These are phyloP conservation scores for Dictyostelium gargantuum DNA, from an alignment of 208 protist species.

Conservation along the genomic window DNA sequence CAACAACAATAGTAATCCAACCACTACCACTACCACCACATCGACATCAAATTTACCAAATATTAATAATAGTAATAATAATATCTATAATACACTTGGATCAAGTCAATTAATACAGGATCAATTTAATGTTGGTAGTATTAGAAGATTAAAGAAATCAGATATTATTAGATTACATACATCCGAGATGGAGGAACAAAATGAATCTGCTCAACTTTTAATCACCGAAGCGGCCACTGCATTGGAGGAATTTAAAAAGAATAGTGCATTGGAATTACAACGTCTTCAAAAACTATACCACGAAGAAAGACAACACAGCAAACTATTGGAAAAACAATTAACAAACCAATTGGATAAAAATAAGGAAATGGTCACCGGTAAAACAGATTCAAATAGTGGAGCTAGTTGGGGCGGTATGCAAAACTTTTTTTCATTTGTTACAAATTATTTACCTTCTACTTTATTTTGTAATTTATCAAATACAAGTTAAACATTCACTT, in stretches of 20 bases:
- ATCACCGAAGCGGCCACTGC: background rate
- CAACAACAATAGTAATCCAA: background rate
- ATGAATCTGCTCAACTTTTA: background rate
- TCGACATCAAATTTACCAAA: background rate
- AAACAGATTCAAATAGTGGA: background rate
- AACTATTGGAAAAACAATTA: constrained; percentile 36
- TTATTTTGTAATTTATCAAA: constrained; percentile 57
- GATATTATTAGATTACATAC: constrained; percentile 40
- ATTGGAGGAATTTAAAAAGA: constrained; percentile 9
- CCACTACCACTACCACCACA: background rate
- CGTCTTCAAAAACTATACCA: constrained; percentile 26
- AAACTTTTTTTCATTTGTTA: constrained; percentile 39
- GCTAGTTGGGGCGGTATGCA: constrained; percentile 12
- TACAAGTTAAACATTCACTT: constrained; percentile 15
- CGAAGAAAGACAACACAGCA: constrained; percentile 35
- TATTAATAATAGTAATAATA: background rate
- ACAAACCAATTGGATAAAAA: constrained; percentile 30
- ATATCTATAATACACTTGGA: background rate
- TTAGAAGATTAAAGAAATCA: constrained; percentile 52
- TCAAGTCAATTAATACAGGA: background rate
- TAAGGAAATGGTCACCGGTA: constrained; percentile 31
- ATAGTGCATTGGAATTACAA: background rate
- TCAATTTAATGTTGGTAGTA: constrained; percentile 45
- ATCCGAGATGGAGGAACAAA: constrained; percentile 25
- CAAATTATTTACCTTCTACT: constrained; percentile 50